A percentile compares a stretch with the other conserved stretches of the same genome.
phyloP scores from a whole-genome alignment of 31 red algal genomes.

The Odonthalia washingtoniensis region DNA sequence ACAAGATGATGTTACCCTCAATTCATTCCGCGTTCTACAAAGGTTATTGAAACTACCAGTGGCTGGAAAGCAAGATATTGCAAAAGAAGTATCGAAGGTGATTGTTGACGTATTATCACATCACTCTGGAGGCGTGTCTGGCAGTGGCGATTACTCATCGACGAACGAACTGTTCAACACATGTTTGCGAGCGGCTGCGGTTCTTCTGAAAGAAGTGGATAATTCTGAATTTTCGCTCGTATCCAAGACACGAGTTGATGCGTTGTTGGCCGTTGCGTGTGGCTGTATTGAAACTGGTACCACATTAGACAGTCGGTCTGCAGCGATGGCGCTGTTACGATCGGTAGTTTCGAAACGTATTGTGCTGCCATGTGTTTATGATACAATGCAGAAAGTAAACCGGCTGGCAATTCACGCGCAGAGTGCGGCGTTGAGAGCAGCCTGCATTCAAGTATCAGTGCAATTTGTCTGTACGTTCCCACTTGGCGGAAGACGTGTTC shows the following conservation, averaged over 20 bases:
- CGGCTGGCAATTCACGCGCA: conserved; percentile 72
- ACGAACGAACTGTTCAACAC: conserved; percentile 66
- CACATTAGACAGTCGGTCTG: conserved; percentile 51
- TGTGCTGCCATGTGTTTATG: conserved; percentile 65
- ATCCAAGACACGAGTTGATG: conserved; percentile 58
- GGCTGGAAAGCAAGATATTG: conserved; percentile 42
- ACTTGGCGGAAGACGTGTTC: conserved; percentile 53
- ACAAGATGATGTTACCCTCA: conserved; percentile 58
- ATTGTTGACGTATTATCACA: conserved; percentile 72
- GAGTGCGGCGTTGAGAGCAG: conserved; percentile 45
- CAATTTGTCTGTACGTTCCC: conserved; percentile 74
- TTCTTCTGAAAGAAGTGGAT: conserved; percentile 53
- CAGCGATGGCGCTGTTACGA: conserved; percentile 61
- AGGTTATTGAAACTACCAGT: conserved; percentile 61
- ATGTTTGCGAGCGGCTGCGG: conserved; percentile 76
- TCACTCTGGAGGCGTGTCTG: conserved; percentile 27
- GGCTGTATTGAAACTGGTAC: conserved; percentile 63
- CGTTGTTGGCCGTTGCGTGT: conserved; percentile 56
- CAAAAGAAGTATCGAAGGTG: conserved; percentile 48
- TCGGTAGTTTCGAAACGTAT: conserved; percentile 25
- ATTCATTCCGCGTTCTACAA: conserved; percentile 52
- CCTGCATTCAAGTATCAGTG: conserved; percentile 55
- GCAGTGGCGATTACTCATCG: not conserved
- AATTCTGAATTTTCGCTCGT: conserved; percentile 16
- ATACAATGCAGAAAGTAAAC: conserved; percentile 72